Evolutionary conservation across 73 alveolate genomes (phyloP).

Genomic region (Durusdinium trenchii): DNA sequence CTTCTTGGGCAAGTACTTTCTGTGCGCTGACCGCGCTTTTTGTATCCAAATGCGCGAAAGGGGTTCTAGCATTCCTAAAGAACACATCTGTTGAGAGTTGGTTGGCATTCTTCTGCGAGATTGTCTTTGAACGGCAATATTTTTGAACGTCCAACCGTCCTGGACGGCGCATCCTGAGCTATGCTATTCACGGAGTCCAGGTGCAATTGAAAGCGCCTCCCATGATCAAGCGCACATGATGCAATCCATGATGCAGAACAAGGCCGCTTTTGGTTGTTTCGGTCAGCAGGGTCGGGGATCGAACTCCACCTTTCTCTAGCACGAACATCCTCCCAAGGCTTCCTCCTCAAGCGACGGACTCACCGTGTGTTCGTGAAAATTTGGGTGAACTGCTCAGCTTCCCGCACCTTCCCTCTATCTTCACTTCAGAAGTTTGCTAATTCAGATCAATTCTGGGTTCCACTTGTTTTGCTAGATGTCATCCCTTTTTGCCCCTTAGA

Average conservation of each 20-base stretch:
- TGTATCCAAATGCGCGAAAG: too few species aligned
- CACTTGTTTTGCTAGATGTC: too few species aligned
- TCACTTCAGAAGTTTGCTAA: not conserved
- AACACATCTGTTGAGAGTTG: too few species aligned
- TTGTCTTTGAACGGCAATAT: not conserved
- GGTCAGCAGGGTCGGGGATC: not conserved
- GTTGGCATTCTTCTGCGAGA: too few species aligned
- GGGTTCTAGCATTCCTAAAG: too few species aligned
- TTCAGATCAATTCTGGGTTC: too few species aligned
- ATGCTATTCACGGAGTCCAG: not conserved
- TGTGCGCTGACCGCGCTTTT: too few species aligned
- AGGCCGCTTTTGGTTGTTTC: not conserved
- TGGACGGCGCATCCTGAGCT: too few species aligned
- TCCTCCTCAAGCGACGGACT: not conserved
- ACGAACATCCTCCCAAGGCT: not conserved
- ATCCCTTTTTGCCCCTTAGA: too few species aligned
- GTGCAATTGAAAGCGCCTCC: not conserved
- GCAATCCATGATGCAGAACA: slow-evolving; percentile 23
- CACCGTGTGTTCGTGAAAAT: not conserved
- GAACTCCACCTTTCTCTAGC: too few species aligned
- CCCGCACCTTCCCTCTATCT: not conserved
- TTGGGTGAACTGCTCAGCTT: not conserved
- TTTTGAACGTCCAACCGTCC: not conserved
- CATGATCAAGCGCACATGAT: not conserved
- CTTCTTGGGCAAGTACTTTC: too few species aligned